Evolutionary conservation across 2,329 filamentous ascomycete species (phyloP).

Genomic region (Karstenula rhodostoma): DNA sequence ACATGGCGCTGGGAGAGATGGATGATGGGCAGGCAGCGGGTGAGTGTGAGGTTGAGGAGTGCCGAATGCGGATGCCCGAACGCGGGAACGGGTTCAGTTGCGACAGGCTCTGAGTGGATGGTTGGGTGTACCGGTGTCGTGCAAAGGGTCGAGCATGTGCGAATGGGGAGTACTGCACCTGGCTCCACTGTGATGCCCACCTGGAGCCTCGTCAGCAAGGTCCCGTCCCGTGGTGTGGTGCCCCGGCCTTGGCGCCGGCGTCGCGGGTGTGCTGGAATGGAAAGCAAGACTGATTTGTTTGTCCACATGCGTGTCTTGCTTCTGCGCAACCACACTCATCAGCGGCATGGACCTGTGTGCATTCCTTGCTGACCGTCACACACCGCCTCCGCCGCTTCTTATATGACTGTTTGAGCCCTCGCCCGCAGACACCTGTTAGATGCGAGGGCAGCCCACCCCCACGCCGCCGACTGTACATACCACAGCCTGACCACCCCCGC

Average conservation of each 20-base stretch:
- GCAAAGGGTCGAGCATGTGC: not conserved
- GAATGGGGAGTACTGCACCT: not conserved
- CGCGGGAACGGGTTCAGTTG: not conserved
- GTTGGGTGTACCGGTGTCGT: not conserved
- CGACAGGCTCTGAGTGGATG: not conserved
- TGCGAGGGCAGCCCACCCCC: constrained; percentile 15
- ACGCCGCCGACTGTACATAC: constrained; percentile 12
- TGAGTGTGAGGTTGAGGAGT: not conserved
- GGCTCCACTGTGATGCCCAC: constrained; percentile 5
- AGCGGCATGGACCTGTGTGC: constrained; percentile 25
- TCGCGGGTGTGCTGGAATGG: not conserved
- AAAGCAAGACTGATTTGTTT: constrained; percentile 2
- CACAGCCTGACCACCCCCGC: constrained; percentile 1
- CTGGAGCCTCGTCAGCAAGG: not conserved
- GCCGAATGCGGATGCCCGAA: constrained; percentile 1
- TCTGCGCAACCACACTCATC: constrained; percentile 30
- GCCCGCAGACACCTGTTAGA: constrained; percentile 17
- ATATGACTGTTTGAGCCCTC: constrained; percentile 25
- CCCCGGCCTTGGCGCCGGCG: constrained; percentile 5
- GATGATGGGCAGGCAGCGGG: constrained; percentile 5
- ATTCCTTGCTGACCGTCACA: constrained; percentile 24
- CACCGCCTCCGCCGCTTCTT: constrained; percentile 12
- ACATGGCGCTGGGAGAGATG: constrained; percentile 33
- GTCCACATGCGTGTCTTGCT: constrained; percentile 25
- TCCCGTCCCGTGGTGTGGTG: constrained; percentile 2